Evolutionary conservation across 441 rosid species (phyloP).

Genomic region (Corymbia citriodora): DNA sequence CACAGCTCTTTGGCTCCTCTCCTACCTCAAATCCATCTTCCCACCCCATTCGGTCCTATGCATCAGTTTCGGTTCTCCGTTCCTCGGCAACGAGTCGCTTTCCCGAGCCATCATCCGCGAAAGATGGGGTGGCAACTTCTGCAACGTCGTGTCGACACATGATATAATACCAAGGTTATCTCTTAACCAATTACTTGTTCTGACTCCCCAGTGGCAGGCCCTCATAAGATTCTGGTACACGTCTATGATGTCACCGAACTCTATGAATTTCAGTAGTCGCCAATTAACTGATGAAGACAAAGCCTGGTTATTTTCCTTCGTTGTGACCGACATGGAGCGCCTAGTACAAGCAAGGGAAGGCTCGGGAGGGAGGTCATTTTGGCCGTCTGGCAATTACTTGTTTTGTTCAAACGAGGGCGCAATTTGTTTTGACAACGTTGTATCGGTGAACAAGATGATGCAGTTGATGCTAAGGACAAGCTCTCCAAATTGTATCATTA

Average conservation of each 20-base stretch:
- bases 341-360: conserved; percentile 1
- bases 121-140: conserved; percentile 59
- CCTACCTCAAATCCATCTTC: conserved; percentile 10
- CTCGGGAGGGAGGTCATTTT: conserved; percentile 18
- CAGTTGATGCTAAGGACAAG: conserved; percentile 26
- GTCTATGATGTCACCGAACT: conserved; percentile 14
- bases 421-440: conserved; percentile 52
- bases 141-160: conserved; percentile 53
- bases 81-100: conserved; percentile 61
- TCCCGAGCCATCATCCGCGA: conserved; percentile 42
- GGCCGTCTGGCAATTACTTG: conserved; percentile 68
- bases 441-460: conserved; percentile 45
- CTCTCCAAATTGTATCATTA: conserved; percentile 26
- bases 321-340: conserved; percentile 9
- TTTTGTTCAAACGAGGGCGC: conserved; percentile 65
- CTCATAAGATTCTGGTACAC: conserved; percentile 23
- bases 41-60: conserved; percentile 35
- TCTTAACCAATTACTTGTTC: conserved; percentile 21
- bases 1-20: conserved; percentile 70
- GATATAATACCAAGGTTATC: conserved; percentile 59
- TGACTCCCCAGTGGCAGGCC: conserved; percentile 9
- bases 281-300: conserved; percentile 6
- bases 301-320: conserved; percentile 11
- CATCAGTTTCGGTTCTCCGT: conserved; percentile 76
- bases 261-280: neutral